Evolutionary conservation across 2,329 filamentous ascomycete genomes (phyloP).

Genomic region (Phoma sp.): DNA sequence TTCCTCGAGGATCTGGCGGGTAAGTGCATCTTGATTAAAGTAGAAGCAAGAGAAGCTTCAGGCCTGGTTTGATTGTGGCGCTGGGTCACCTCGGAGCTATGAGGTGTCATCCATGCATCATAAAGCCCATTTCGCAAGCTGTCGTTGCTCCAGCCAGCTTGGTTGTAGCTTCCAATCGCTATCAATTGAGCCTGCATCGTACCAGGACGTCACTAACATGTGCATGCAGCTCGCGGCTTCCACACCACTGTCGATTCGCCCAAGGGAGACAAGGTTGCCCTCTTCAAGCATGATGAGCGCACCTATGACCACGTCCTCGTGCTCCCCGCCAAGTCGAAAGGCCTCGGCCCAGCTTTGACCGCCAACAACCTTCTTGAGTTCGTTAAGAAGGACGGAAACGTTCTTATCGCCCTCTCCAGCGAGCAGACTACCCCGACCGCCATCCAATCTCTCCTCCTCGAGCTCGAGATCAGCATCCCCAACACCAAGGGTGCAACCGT

Average conservation of each 20-base stretch:
- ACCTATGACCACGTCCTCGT: conserved; percentile 90
- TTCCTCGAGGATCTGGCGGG: conserved; percentile 77
- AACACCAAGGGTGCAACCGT: conserved; percentile 82
- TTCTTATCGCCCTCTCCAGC: conserved; percentile 83
- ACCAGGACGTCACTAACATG: conserved; percentile 14
- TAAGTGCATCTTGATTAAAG: conserved; percentile 48
- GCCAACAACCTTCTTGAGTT: conserved; percentile 89
- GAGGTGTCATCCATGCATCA: background rate
- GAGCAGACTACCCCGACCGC: conserved; percentile 72
- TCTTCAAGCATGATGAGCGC: conserved; percentile 87
- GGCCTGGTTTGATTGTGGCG: background rate
- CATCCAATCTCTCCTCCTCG: conserved; percentile 78
- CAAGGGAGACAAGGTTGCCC: conserved; percentile 61
- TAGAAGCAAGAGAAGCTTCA: background rate
- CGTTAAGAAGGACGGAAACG: conserved; percentile 88
- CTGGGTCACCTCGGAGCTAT: background rate
- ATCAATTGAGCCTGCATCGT: background rate
- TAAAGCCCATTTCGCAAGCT: conserved; percentile 17
- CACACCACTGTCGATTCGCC: conserved; percentile 76
- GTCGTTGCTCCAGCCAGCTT: conserved; percentile 4
- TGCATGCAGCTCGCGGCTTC: conserved; percentile 75
- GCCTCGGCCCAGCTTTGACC: conserved; percentile 85
- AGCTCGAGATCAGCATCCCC: conserved; percentile 89
- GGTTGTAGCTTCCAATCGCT: background rate
- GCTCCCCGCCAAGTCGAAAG: conserved; percentile 89